Percentiles rank a stretch among this genome's conserved stretches.
Conservation (phyloP, 306 rosid species). For the Medicago lupulina region DNA sequence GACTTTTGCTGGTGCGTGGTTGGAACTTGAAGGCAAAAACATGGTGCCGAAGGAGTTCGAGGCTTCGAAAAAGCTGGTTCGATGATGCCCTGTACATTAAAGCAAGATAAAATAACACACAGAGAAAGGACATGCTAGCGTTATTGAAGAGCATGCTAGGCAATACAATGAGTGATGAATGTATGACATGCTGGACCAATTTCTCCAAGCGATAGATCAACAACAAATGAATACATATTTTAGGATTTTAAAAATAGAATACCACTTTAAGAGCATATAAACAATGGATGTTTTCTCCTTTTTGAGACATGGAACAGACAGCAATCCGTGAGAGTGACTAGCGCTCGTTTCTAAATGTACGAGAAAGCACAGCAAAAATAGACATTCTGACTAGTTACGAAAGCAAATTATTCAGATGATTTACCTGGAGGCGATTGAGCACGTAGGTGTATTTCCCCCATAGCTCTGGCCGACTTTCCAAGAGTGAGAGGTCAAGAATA, state of each 20-base stretch:
- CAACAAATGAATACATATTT: constrained; percentile 15
- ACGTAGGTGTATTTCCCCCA: constrained; percentile 98
- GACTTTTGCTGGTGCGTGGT: constrained; percentile 61
- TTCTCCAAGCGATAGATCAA: constrained; percentile 3
- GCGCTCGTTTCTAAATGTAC: neutral
- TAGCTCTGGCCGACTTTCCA: constrained; percentile 99
- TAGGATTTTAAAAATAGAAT: constrained; percentile 5
- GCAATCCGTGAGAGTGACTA: neutral
- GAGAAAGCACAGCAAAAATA: constrained; percentile 13
- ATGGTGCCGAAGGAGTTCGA: constrained; percentile 68
- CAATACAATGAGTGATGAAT: neutral
- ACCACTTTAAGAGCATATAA: neutral
- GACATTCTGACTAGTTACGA: constrained; percentile 4
- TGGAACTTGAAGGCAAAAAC: constrained; percentile 92
- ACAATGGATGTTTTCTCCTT: neutral
- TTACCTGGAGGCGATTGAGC: constrained; percentile 97
- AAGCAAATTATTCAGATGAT: constrained; percentile 30
- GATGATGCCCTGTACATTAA: constrained; percentile 70
- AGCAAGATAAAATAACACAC: constrained; percentile 2
- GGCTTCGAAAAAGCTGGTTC: constrained; percentile 86
- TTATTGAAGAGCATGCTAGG: constrained; percentile 16
- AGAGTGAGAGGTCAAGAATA: constrained; percentile 80
- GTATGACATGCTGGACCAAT: neutral
- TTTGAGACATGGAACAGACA: neutral
- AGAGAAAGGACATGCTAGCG: constrained; percentile 3